Conservation (phyloP, 768 basidiomycete species). For the Roridomyces roridus region DNA sequence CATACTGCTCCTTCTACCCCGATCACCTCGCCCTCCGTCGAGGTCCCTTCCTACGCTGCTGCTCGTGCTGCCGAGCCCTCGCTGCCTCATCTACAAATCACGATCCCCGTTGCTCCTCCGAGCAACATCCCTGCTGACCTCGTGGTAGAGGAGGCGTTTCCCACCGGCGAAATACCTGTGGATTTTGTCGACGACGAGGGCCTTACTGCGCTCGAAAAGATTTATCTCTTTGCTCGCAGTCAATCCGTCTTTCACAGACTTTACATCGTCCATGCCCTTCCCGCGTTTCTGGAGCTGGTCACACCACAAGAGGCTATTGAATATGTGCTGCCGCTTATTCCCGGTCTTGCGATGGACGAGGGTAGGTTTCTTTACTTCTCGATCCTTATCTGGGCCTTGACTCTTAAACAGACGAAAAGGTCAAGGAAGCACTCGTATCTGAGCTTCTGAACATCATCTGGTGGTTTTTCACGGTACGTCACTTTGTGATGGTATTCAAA, state of each 20-base stretch:
- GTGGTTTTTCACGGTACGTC: slow-evolving; percentile 83
- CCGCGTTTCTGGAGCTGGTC: slow-evolving; percentile 77
- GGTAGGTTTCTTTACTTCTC: slow-evolving; percentile 52
- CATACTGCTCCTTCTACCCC: slow-evolving; percentile 57
- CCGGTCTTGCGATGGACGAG: slow-evolving; percentile 83
- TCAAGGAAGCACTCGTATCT: slow-evolving; percentile 86
- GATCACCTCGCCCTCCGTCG: slow-evolving; percentile 37
- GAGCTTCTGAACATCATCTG: slow-evolving; percentile 85
- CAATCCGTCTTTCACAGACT: slow-evolving; percentile 66
- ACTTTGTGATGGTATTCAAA: slow-evolving; percentile 15
- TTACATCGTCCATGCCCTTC: slow-evolving; percentile 85
- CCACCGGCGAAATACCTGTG: slow-evolving; percentile 40
- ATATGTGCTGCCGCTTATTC: slow-evolving; percentile 92
- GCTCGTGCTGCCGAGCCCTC: slow-evolving; percentile 41
- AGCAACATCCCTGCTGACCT: slow-evolving; percentile 11
- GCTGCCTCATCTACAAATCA: slow-evolving; percentile 25
- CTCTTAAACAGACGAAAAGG: slow-evolving; percentile 69
- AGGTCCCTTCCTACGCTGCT: slow-evolving; percentile 42
- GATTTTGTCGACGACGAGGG: slow-evolving; percentile 77
- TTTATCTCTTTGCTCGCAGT: slow-evolving; percentile 88
- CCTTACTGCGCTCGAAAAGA: slow-evolving; percentile 86
- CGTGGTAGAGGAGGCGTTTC: slow-evolving; percentile 43
- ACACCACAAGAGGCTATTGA: slow-evolving; percentile 88
- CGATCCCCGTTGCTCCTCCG: slow-evolving; percentile 29
- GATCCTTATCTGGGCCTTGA: slow-evolving; percentile 10